phyloP scores from a whole-genome alignment of 164 flowering plant species.

The Litsea cubeba region DNA sequence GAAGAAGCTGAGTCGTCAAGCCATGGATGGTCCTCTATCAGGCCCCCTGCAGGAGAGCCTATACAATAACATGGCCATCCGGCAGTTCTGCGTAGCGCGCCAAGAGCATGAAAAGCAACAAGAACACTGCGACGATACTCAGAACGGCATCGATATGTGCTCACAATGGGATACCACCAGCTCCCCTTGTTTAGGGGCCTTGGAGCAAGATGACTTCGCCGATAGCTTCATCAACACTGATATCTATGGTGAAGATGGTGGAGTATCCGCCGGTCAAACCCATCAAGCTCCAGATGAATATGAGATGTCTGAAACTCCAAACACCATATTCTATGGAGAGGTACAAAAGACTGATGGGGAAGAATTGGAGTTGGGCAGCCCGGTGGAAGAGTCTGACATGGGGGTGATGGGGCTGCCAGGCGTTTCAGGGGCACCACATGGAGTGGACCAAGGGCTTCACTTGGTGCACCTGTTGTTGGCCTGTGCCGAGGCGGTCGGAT shows the following conservation, averaged over 20 bases:
- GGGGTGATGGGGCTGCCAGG: constrained; percentile 12
- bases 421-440: constrained; percentile 21
- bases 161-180: constrained; percentile 17
- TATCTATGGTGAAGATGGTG: constrained; percentile 11
- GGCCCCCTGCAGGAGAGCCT: constrained; percentile 25
- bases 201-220: constrained; percentile 41
- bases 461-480: constrained; percentile 58
- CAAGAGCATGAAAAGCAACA: constrained; percentile 34
- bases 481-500: constrained; percentile 70
- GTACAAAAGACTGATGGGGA: constrained; percentile 15
- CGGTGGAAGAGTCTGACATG: constrained; percentile 12
- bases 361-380: constrained; percentile 10
- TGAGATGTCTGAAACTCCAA: constrained; percentile 12
- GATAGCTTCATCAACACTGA: constrained; percentile 55
- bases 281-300: constrained; percentile 12
- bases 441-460: constrained; percentile 50
- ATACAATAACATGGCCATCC: constrained; percentile 41
- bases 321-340: constrained; percentile 11
- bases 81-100: constrained; percentile 46
- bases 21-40: constrained; percentile 29
- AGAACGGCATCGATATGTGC: constrained; percentile 21
- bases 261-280: constrained; percentile 4
- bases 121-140: constrained; percentile 21
- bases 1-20: constrained; percentile 10
- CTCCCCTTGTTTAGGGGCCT: constrained; percentile 15